These are phyloP conservation scores for Eremochloa ophiuroides DNA, from an alignment of 176 grass and related monocot species.

Conservation along the genomic window DNA sequence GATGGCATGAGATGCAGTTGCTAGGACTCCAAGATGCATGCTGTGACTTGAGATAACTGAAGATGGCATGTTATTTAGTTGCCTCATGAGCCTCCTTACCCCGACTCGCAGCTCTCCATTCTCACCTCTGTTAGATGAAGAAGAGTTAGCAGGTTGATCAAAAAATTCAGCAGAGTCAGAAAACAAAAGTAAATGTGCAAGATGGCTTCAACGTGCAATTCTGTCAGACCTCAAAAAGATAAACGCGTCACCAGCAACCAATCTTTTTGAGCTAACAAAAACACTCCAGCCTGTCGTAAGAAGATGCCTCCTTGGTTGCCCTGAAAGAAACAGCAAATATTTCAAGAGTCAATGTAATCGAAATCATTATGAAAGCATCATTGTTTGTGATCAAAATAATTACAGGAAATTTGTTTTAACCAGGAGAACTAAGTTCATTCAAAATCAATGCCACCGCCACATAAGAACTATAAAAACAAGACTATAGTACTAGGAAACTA, in stretches of 20 bases:
- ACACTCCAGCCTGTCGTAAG: constrained; percentile 93
- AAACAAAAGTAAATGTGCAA: constrained; percentile 1
- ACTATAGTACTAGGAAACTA: not conserved
- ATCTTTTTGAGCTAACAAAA: constrained; percentile 88
- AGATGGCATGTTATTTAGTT: constrained; percentile 76
- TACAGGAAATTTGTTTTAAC: not conserved
- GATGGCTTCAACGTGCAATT: not conserved
- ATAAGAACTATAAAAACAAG: not conserved
- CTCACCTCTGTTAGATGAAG: constrained; percentile 51
- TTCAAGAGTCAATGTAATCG: not conserved
- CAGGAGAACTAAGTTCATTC: constrained; percentile 1
- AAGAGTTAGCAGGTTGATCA: constrained; percentile 12
- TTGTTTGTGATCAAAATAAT: not conserved
- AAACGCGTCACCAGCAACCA: constrained; percentile 91
- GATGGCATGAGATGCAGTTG: constrained; percentile 86
- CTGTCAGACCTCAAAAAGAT: constrained; percentile 68
- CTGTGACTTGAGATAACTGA: constrained; percentile 95
- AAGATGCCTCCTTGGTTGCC: constrained; percentile 85
- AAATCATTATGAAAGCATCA: not conserved
- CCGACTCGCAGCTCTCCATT: constrained; percentile 76
- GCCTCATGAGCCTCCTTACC: constrained; percentile 60
- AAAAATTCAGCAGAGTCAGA: constrained; percentile 1
- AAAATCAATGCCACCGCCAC: not conserved
- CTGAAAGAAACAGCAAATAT: constrained; percentile 30
- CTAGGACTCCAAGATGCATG: constrained; percentile 95